These are phyloP conservation scores for Rauvolfia tetraphylla DNA, from an alignment of 257 asterid species.

Conservation along the genomic window DNA sequence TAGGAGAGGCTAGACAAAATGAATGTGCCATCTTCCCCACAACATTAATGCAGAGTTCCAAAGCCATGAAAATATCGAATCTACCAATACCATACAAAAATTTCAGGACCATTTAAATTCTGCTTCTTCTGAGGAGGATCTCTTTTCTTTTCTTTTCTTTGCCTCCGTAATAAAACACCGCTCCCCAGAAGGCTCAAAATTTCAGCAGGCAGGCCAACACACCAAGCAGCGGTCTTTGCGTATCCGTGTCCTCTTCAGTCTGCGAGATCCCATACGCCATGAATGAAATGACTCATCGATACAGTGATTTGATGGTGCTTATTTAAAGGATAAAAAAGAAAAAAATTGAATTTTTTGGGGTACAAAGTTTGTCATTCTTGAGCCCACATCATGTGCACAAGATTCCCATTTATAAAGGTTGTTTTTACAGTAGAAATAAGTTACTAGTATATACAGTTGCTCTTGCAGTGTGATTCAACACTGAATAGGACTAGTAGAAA, in stretches of 20 bases:
- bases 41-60: not conserved
- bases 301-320: not conserved
- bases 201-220: not conserved
- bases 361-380: not conserved
- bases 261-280: not conserved
- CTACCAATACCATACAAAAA: not conserved
- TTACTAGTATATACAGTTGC: not conserved
- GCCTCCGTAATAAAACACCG: not conserved
- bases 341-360: not conserved
- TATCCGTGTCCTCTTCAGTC: not conserved
- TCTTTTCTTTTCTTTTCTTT: not conserved
- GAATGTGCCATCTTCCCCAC: not conserved
- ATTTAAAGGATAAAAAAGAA: not conserved
- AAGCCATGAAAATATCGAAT: not conserved
- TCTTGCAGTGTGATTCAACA: not conserved
- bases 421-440: not conserved
- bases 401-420: not conserved
- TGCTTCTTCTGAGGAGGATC: not conserved
- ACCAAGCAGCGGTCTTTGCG: not conserved
- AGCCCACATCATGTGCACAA: conserved; percentile 1
- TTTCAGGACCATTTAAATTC: conserved; percentile 1
- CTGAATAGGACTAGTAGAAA: not conserved
- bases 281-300: not conserved
- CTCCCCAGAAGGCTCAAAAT: not conserved
- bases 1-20: conserved; percentile 1